Evolutionary conservation across 306 rosid species (phyloP).

Genomic region (Sicyos baderoa): DNA sequence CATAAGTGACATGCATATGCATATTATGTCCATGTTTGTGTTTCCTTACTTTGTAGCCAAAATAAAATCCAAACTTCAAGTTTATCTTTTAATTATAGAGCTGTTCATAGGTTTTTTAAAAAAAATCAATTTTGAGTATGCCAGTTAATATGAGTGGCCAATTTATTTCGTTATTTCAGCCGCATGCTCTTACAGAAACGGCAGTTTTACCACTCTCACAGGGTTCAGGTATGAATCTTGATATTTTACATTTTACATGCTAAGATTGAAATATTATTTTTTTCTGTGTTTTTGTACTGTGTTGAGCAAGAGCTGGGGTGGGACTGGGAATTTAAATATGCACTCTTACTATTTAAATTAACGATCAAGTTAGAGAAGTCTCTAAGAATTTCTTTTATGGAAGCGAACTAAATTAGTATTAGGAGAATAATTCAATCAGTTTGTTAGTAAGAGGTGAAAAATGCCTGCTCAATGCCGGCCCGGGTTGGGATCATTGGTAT

Average conservation of each 20-base stretch:
- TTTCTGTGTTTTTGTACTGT: too few species aligned
- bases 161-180: slow-evolving; percentile 35
- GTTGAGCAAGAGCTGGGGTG: too few species aligned
- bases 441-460: slow-evolving; percentile 4
- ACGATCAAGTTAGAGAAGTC: neutral
- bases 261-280: too few species aligned
- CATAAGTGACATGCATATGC: neutral
- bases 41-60: too few species aligned
- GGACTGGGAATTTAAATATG: too few species aligned
- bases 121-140: neutral
- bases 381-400: neutral
- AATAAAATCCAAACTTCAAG: too few species aligned
- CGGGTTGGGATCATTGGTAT: neutral
- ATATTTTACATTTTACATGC: slow-evolving; percentile 3
- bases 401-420: neutral
- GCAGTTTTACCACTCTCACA: slow-evolving; percentile 94
- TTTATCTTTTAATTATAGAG: neutral
- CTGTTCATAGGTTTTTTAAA: neutral
- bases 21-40: neutral
- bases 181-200: slow-evolving; percentile 88
- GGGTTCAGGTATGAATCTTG: slow-evolving; percentile 74
- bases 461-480: neutral
- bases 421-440: neutral
- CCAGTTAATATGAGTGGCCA: neutral
- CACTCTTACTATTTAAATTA: neutral